Percentiles rank a stretch among this genome's conserved stretches.
phyloP scores from a whole-genome alignment of 192 early-diverging fungal genomes.

The Polychytrium aggregatum region DNA sequence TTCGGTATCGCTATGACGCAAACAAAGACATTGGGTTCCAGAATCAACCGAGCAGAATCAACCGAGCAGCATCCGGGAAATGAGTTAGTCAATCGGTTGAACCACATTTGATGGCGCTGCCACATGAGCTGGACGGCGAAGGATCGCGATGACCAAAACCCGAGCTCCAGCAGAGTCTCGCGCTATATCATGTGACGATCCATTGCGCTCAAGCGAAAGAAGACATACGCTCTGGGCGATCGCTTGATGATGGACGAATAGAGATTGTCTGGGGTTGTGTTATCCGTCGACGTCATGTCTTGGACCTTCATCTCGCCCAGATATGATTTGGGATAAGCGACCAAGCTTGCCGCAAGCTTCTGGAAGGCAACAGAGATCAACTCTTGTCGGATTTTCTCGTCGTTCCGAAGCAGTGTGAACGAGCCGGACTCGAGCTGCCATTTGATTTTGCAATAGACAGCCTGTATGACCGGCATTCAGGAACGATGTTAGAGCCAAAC shows the following conservation, averaged over 20 bases:
- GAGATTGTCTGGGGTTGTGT: constrained; percentile 29
- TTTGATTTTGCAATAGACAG: constrained; percentile 24
- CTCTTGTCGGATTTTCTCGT: constrained; percentile 25
- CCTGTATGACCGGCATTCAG: constrained; percentile 14
- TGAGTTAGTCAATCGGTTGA: too few species aligned
- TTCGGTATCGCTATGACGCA: constrained; percentile 26
- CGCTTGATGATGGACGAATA: constrained; percentile 29
- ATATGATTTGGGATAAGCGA: constrained; percentile 11
- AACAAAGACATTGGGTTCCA: constrained; percentile 16
- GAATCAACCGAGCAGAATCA: too few species aligned
- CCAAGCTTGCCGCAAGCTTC: neutral
- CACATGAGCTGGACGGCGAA: too few species aligned
- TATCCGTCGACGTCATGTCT: constrained; percentile 51
- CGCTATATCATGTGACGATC: too few species aligned
- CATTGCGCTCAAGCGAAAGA: too few species aligned
- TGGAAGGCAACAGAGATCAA: constrained; percentile 55
- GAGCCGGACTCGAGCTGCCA: constrained; percentile 69
- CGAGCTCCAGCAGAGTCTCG: too few species aligned
- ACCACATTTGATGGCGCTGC: too few species aligned
- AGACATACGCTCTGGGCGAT: too few species aligned
- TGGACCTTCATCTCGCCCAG: constrained; percentile 45
- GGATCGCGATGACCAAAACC: too few species aligned
- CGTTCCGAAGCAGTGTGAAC: constrained; percentile 58
- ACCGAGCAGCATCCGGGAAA: too few species aligned
- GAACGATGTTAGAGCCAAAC: too few species aligned